Evolutionary conservation across 176 grass and related monocot genomes (phyloP).

Genomic region (Dendrocalamus sinicus): DNA sequence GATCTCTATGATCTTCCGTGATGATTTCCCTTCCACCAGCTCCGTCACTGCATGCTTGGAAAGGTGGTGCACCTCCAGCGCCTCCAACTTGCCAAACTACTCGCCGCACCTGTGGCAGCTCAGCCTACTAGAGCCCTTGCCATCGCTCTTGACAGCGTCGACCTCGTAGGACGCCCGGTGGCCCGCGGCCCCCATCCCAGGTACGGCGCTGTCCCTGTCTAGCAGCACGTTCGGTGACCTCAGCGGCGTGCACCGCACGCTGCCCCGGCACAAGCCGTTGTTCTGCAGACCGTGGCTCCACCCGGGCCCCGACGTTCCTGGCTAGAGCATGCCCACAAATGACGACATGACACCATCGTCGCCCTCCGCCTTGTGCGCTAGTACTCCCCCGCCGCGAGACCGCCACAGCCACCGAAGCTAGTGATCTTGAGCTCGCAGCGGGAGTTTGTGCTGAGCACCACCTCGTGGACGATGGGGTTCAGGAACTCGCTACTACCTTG

Average conservation of each 20-base stretch:
- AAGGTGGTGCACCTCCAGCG: conserved; percentile 87
- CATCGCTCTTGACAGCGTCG: not conserved
- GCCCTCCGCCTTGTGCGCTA: not conserved
- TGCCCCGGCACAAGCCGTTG: conserved; percentile 57
- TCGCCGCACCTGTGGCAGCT: conserved; percentile 77
- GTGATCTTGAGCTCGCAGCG: conserved; percentile 95
- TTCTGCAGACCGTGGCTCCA: conserved; percentile 63
- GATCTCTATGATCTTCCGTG: conserved; percentile 95
- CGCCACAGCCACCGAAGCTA: conserved; percentile 52
- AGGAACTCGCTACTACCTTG: conserved; percentile 89
- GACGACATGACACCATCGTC: conserved; percentile 51
- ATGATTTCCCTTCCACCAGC: conserved; percentile 91
- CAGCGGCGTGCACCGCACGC: conserved; percentile 67
- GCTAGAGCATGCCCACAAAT: conserved; percentile 79
- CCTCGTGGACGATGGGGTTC: conserved; percentile 95
- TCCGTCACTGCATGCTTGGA: conserved; percentile 95
- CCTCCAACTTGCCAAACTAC: conserved; percentile 77
- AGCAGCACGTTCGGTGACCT: conserved; percentile 64
- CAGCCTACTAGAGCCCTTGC: conserved; percentile 34
- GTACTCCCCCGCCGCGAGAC: not conserved
- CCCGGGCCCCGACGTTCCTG: conserved; percentile 79
- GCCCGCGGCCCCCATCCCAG: not conserved
- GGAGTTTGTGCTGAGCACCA: conserved; percentile 89
- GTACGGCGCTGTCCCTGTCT: conserved; percentile 42
- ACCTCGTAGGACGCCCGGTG: conserved; percentile 65